Conservation (phyloP, 768 basidiomycete species). For the Rubroboletus satanas region DNA sequence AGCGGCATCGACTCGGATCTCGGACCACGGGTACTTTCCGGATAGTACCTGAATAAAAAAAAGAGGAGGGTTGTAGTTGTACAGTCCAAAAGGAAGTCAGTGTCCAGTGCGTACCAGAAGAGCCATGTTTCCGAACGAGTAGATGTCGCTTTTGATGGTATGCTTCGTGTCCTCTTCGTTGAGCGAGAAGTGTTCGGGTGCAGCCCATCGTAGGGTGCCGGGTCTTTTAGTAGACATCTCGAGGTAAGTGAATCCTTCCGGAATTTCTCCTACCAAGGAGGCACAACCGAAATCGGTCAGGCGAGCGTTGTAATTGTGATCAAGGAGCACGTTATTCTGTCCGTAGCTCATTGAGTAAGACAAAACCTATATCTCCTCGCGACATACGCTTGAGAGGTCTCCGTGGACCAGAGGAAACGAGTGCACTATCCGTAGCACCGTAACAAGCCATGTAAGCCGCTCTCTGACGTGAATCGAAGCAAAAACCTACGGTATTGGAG, state of each 20-base stretch:
- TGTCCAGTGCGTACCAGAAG: not conserved
- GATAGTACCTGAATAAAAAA: not conserved
- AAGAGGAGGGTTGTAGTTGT: not conserved
- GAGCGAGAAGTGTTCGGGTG: conserved; percentile 5
- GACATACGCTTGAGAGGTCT: conserved; percentile 4
- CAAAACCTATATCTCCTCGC: not conserved
- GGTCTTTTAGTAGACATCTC: not conserved
- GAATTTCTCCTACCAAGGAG: conserved; percentile 5
- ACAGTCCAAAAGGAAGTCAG: not conserved
- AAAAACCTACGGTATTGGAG: conserved; percentile 1
- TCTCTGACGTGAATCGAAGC: not conserved
- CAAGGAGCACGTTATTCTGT: conserved; percentile 13
- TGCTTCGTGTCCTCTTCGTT: not conserved
- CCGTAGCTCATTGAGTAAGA: not conserved
- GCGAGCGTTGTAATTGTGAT: conserved; percentile 3
- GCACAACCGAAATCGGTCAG: conserved; percentile 10
- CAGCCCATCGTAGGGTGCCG: conserved; percentile 8
- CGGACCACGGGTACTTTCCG: not conserved
- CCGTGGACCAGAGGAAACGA: conserved; percentile 12
- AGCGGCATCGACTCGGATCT: not conserved
- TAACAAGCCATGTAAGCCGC: not conserved
- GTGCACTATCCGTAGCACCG: not conserved
- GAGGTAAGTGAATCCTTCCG: not conserved
- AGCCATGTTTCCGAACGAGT: conserved; percentile 9
- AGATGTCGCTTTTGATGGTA: conserved; percentile 6